Evolutionary conservation across 495 filamentous ascomycete species (phyloP), one percentile per base, ranked within the genome.

Genomic region (Hapsidospora chrysogenum): DNA sequence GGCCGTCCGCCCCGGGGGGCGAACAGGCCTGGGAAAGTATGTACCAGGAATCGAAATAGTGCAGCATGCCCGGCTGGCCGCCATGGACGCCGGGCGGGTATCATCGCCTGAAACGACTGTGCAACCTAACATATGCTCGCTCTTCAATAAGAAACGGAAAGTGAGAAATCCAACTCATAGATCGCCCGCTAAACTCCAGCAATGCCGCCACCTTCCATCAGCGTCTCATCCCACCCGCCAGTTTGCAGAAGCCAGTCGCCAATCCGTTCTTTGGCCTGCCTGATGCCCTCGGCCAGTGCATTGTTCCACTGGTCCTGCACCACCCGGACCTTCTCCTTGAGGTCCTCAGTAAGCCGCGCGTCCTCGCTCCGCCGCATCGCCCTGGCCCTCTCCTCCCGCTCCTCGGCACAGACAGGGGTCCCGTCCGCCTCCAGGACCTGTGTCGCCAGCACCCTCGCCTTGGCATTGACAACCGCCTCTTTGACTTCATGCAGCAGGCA

Each of bases 401-500:
- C 58, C 17, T 39, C 37, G 21, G 29, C 14, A 4, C 20, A 11
- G 30, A 39, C 17, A 17, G 62, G 56, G 1, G 56, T 36, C 41
- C 72, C 68, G 4, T 80, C 76, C 26, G 64, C 64, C 22, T 62
- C 60, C 20, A 70, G 64, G 3, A 63, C 56, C 53, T 85, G 36
- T 61, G 64, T 38, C 72, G 64, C 37, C 44, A 75, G 60, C 17
- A 68, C 54, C 38, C 63, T 59, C 11, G 62, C 61, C 44, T 59
- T 70, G 39, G 79, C 79, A 31, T 56, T 59, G 48, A 76, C 76
- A 4, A 82, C 72, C 3, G 75, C 78, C 26, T 79, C 82, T 47
- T 84, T 83, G 17, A 94, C 85, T 54, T 95, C 89, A 46, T 97
- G 89, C 45, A 95, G 54, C 16, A 95, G 55, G 43, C 86, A 95